A percentile compares a stretch with the other conserved stretches of the same genome.
Conservation (phyloP, 2,329 filamentous ascomycete genomes). For the Scedosporium boydii region DNA sequence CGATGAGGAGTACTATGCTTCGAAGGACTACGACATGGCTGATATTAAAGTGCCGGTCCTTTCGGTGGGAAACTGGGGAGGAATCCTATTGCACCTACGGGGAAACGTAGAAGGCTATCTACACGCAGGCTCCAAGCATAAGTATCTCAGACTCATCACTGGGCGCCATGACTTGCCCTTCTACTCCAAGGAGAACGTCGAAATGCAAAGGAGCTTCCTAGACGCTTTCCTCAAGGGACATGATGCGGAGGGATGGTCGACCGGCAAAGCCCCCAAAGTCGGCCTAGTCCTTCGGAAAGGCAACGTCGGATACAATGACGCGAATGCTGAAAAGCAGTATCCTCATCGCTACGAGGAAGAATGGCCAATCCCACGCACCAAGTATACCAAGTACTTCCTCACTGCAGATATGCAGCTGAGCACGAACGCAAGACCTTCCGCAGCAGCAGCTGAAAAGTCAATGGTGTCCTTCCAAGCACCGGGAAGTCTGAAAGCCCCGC, state of each 20-base stretch:
- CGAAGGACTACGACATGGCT: conserved; percentile 51
- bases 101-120: conserved; percentile 59
- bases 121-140: conserved; percentile 54
- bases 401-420: conserved; percentile 27
- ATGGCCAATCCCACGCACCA: conserved; percentile 58
- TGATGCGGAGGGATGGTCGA: conserved; percentile 51
- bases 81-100: conserved; percentile 57
- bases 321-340: conserved; percentile 48
- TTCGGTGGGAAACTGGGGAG: conserved; percentile 62
- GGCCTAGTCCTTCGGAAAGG: conserved; percentile 54
- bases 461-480: conserved; percentile 50
- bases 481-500: conserved; percentile 42
- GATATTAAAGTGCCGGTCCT: conserved; percentile 61
- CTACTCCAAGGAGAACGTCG: conserved; percentile 60
- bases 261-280: conserved; percentile 41
- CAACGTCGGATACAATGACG: conserved; percentile 52
- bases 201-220: conserved; percentile 57
- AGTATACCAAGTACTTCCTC: conserved; percentile 41
- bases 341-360: conserved; percentile 45
- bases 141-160: conserved; percentile 60
- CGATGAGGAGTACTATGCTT: conserved; percentile 32
- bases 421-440: background rate
- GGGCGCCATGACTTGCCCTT: conserved; percentile 65
- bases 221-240: conserved; percentile 63
- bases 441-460: conserved; percentile 11